Percentiles rank a stretch among this genome's conserved stretches.
phyloP scores from a whole-genome alignment of 192 early-diverging fungal species.

The Phlyctochytrium arcticum region DNA sequence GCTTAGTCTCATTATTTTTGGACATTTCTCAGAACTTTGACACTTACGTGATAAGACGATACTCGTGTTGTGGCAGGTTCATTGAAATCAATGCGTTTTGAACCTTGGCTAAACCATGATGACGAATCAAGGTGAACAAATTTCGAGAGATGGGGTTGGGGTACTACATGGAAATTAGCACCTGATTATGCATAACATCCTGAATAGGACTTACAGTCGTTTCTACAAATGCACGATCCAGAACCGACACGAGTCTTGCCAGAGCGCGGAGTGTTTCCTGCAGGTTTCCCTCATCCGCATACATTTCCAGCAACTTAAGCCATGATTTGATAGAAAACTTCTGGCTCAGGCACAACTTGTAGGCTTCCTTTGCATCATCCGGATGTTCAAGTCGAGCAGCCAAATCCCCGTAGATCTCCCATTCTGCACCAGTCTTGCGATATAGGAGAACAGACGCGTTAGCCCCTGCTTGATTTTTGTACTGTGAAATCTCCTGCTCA shows the following conservation, averaged over 20 bases:
- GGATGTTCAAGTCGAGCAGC: constrained; percentile 78
- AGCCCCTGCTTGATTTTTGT: constrained; percentile 44
- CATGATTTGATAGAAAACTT: constrained; percentile 92
- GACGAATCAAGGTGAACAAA: constrained; percentile 79
- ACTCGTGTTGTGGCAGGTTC: constrained; percentile 75
- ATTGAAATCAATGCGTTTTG: constrained; percentile 85
- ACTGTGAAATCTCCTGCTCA: constrained; percentile 71
- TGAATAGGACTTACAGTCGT: constrained; percentile 61
- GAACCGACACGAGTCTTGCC: constrained; percentile 77
- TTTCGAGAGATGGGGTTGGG: constrained; percentile 82
- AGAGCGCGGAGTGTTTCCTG: constrained; percentile 74
- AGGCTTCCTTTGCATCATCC: constrained; percentile 91
- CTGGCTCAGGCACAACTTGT: constrained; percentile 78
- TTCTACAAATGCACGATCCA: constrained; percentile 90
- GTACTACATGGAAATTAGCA: constrained; percentile 49
- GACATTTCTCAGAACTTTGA: background rate
- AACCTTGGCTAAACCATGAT: constrained; percentile 89
- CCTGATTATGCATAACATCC: background rate
- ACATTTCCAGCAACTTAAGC: constrained; percentile 78
- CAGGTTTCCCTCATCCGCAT: constrained; percentile 76
- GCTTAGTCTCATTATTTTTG: constrained; percentile 5
- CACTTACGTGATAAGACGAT: constrained; percentile 64
- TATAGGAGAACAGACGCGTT: constrained; percentile 65
- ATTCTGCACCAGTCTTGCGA: constrained; percentile 93
- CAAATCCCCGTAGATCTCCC: constrained; percentile 96